Conservation (phyloP, 2,329 filamentous ascomycete genomes). For the Metarhizium anisopliae region DNA sequence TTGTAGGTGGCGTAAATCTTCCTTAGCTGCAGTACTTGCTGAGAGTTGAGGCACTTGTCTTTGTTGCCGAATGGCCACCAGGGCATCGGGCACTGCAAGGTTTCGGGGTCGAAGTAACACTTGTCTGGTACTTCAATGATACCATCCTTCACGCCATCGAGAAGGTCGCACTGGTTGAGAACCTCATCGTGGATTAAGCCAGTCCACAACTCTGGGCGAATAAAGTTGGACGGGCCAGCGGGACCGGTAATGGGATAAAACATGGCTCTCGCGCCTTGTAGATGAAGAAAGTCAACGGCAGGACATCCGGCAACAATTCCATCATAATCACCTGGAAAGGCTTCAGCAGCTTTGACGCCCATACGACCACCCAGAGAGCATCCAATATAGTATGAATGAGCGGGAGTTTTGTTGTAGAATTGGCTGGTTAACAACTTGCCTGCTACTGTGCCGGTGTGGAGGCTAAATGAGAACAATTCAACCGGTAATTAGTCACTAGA, state of each 20-base stretch:
- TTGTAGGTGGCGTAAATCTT: constrained; percentile 20
- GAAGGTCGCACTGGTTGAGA: constrained; percentile 36
- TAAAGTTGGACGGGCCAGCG: constrained; percentile 18
- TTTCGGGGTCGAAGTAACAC: constrained; percentile 34
- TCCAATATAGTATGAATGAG: constrained; percentile 45
- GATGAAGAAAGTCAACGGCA: constrained; percentile 27
- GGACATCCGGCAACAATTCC: constrained; percentile 43
- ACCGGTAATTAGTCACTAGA: background rate
- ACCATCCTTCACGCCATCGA: constrained; percentile 38
- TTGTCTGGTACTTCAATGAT: constrained; percentile 36
- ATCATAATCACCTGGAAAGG: constrained; percentile 48
- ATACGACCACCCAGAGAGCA: constrained; percentile 53
- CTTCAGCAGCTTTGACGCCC: constrained; percentile 43
- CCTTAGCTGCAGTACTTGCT: constrained; percentile 28
- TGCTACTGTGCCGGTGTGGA: constrained; percentile 38
- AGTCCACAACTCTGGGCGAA: constrained; percentile 14
- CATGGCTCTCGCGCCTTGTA: constrained; percentile 31
- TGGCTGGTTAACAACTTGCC: constrained; percentile 37
- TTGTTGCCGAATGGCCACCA: background rate
- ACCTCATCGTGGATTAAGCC: constrained; percentile 14
- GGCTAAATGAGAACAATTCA: background rate
- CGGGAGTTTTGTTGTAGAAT: constrained; percentile 33
- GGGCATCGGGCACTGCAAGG: constrained; percentile 31
- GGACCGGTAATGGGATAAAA: constrained; percentile 30
- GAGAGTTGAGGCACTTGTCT: constrained; percentile 29